Evolutionary conservation across 2,329 filamentous ascomycete genomes (phyloP), one percentile per base, ranked within the genome.

Genomic region (Fusarium multiceps): DNA sequence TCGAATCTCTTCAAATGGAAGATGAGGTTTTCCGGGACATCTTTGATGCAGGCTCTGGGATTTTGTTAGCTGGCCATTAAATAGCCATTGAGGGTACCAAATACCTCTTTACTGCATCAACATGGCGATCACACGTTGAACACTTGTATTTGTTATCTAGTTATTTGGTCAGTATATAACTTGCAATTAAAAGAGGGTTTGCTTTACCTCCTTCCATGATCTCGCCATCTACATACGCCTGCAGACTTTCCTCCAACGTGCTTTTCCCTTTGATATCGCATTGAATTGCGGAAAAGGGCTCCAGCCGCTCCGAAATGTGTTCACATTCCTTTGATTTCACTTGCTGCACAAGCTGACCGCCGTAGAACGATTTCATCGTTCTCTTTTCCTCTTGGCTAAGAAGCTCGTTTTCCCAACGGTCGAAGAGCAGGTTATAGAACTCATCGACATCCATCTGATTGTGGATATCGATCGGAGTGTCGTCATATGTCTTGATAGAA

Each of bases 371-470:
- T 51, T 92, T 88, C 69, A 99, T 91, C 23, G 81, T 82, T 68
- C 88, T 89, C 79, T 93, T 97, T 34, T 89, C 88, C n/a, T 89
- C 85, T 3, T 84, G 80, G 12, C 87, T 86, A 20, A 87, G 79
- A 69, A 98, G 89, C 75, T 97, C 93, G 11, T 89, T 88, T 77
- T 99, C 97, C 88, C 94, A 94, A 27, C 94, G 89, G 78, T 97
- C 94, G 74, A 98, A 96, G 0, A 99, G 86, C 7, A 97, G 86
- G 75, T 96, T 97, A 82, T 97, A 98, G 78, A 98, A 99, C 78
- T 98, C 94, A 73, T 98, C 96, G 7, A 98, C 96, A 77, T 99
- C 96, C 93, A 99, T 98, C 79, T 99, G 96, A 63, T 92, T 89
- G 59, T 90, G 89, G 27, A 97, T 90, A 78, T 98, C 94, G 68